Evolutionary conservation across 1,139 yeast genomes (phyloP), one percentile per base, ranked within the genome.

Genomic region (Pichiaceae sp.): DNA sequence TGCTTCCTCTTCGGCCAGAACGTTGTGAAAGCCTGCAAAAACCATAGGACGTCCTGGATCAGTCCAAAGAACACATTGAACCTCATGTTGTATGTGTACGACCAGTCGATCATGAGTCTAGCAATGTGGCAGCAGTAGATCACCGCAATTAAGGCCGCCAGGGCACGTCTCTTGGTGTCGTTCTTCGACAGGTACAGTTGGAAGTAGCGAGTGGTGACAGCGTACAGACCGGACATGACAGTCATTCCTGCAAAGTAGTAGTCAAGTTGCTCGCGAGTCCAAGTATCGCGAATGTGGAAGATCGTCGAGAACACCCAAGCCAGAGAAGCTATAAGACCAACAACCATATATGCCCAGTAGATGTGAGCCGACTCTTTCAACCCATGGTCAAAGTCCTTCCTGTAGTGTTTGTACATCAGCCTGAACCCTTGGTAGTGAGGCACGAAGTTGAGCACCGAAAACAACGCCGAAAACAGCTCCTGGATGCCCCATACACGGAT

Each of bases 171-270:
- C 26, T 42, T 52, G 8, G 52, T 36, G 14, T 50, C 49, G 20
- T 56, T 56, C 12, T 57, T 53, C 1, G 68, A 63, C 29, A 54
- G 52, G 50, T 79, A 84, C 15, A 80, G 62, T 33, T 74, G 64
- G 52, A 72, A 71, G 18, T 72, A 66, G 37, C 96, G 66, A 2
- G 75, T 66, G 2, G 68, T 57, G 9, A 87, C 70, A 2, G 78
- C 77, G 57, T 80, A 84, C 48, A 87, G 75, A 1, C 95, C 95
- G 29, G 77, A 66, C 29, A 86, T 59, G 4, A 91, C 95, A 0
- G 95, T 83, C 37, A 81, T 72, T 1, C 95, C 96, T 0, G 98
- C 98, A 52, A 87, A 81, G 57, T 83, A 89, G 59, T 91, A 91
- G 59, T 91, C 98, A 33, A 87, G 58, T 42, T 83, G 72, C 55